These are phyloP conservation scores for Borealophlyctis nickersoniae DNA, from an alignment of 192 early-diverging fungal species.

Conservation along the genomic window DNA sequence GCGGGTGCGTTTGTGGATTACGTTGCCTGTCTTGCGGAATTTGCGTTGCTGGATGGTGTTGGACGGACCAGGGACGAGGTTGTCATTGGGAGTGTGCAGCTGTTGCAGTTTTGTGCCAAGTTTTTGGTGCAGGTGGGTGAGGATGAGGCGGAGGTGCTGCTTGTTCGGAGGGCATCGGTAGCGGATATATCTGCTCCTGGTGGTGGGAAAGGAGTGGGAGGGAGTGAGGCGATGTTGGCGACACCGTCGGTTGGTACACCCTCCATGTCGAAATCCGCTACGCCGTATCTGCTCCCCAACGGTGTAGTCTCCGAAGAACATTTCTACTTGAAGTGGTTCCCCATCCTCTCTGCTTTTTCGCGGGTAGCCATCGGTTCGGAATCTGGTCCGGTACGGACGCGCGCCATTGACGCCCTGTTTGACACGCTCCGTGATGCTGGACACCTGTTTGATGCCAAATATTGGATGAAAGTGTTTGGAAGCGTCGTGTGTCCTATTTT, in stretches of 20 bases:
- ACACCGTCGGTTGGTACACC: neutral
- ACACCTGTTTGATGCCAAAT: constrained; percentile 44
- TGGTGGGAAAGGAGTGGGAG: neutral
- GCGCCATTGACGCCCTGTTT: constrained; percentile 45
- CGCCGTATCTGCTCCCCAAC: constrained; percentile 38
- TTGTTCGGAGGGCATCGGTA: too few relatives aligned
- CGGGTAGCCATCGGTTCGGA: constrained; percentile 47
- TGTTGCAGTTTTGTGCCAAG: constrained; percentile 46
- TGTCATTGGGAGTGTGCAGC: constrained; percentile 42
- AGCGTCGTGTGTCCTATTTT: constrained; percentile 54
- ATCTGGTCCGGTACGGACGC: constrained; percentile 35
- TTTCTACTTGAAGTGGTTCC: constrained; percentile 58
- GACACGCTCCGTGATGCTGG: constrained; percentile 42
- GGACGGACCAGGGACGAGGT: constrained; percentile 43
- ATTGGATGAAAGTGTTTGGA: constrained; percentile 47
- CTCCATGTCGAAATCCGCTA: neutral
- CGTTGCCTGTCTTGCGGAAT: constrained; percentile 48
- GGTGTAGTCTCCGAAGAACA: constrained; percentile 53
- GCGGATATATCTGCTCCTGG: neutral
- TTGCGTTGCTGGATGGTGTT: constrained; percentile 39
- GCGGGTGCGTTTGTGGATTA: constrained; percentile 50
- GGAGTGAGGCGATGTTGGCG: neutral
- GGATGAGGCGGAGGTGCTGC: constrained; percentile 23
- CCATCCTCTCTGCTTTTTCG: constrained; percentile 53
- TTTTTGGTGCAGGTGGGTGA: constrained; percentile 34